Conservation (phyloP, 495 filamentous ascomycete species). For the Annulohypoxylon maeteangense region DNA sequence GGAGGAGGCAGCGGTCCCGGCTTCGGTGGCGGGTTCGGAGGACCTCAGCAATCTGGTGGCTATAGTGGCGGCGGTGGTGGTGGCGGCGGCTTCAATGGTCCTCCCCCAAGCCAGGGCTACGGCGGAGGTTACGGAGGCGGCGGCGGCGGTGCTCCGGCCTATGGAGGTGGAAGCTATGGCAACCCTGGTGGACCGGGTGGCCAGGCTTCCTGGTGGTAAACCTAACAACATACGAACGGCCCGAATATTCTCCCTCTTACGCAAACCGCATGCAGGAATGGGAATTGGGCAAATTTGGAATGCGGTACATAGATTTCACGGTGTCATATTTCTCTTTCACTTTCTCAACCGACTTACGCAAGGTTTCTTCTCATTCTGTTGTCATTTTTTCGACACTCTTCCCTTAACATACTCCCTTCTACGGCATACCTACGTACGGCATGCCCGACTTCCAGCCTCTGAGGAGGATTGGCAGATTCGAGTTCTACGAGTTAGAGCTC, state of each 20-base stretch:
- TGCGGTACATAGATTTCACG: constrained; percentile 45
- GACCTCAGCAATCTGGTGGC: constrained; percentile 48
- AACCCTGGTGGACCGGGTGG: constrained; percentile 86
- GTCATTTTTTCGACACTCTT: constrained; percentile 45
- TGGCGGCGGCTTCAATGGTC: constrained; percentile 59
- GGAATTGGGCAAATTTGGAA: constrained; percentile 27
- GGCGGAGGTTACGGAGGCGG: constrained; percentile 55
- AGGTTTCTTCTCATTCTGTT: constrained; percentile 49
- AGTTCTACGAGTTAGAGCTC: constrained; percentile 52
- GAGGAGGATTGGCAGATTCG: constrained; percentile 49
- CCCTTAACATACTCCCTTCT: constrained; percentile 54
- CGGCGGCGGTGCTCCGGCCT: constrained; percentile 52
- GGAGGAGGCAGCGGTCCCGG: constrained; percentile 57
- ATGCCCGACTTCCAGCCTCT: constrained; percentile 50
- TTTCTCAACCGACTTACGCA: constrained; percentile 31
- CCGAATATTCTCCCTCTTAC: constrained; percentile 18
- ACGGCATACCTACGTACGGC: constrained; percentile 46
- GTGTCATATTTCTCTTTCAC: constrained; percentile 42
- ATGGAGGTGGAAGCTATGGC: constrained; percentile 73
- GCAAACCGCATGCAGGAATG: constrained; percentile 30
- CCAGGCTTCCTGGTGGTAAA: constrained; percentile 96
- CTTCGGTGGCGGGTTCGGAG: constrained; percentile 61
- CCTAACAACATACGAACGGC: constrained; percentile 21
- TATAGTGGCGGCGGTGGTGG: constrained; percentile 63
- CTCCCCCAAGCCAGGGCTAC: constrained; percentile 67